Base-by-base conservation (phyloP, 108 stramenopile species). In the Pseudonitzschia delicatissima region DNA sequence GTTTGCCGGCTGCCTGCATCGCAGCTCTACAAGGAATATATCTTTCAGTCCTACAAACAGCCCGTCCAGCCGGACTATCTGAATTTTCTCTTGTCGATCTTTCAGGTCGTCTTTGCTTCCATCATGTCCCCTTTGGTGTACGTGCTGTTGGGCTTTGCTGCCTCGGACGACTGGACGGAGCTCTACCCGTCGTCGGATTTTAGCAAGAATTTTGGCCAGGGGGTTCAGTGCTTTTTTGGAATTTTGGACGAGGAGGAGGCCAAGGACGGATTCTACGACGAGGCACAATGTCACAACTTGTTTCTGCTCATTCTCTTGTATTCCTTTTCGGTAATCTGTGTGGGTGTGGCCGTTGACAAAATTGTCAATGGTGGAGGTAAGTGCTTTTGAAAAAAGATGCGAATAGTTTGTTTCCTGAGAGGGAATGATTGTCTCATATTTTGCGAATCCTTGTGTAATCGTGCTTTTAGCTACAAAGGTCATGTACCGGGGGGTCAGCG, bases 11-110 rank as follows among this genome's bases (percentile, higher is more conserved):
- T 18, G 87, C 87, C n/a, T 18, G 79, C 85, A 33, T 87, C 88
- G 40, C 89, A 90, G 64, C 71, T 91, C 21, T 91, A 91, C 81
- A 93, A 93, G 60, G 92, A 93, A 49, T 82, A 86, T 18, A 71
- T 82, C 11, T 76, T 93, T 45, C 75, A 82, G 25, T 74, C 77
- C 51, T 73, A 87, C 68, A 82, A 83, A 35, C 89, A 91, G 67
- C 92, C 92, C 2, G 88, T 93, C 33, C 79, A 88, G 57, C 64
- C 82, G 3, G 83, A 84, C 67, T 58, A 83, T 57, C 69, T 93
- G 55, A 91, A 93, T 59, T 64, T 87, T 36, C 55, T 93, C 4
- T 50, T 93, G 27, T 83, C 86, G 8, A 44, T 90, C 18, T 86
- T 91, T 49, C 89, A 90, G 57, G 76, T 87, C 20, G 59, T 86